Base-by-base conservation (phyloP, 805 yeast genomes). In the Blastobotrys mokoenaii region DNA sequence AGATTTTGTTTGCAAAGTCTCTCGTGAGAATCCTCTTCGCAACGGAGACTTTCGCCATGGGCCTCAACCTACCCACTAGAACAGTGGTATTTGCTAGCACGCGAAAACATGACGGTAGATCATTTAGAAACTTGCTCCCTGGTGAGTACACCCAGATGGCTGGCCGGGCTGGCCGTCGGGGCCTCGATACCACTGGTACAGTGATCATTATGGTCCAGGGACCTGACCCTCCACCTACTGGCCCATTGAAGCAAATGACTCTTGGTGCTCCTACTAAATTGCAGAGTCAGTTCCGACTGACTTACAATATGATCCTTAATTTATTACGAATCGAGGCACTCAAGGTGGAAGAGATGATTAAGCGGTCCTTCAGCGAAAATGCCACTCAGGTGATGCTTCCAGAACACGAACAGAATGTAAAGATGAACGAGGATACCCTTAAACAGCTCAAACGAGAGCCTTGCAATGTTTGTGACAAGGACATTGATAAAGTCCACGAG, bases 61-160 rank as follows among this genome's bases (percentile, higher is more conserved):
- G 98, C 11, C 74, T 93, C 61, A 93, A 93, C 61, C 70, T 93
- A 59, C 98, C 98, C 10, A 90, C 98, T 0, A 80, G 96, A 67
- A 93, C 98, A 0, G 98, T 93, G 31, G 89, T 90, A 0, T 93
- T 93, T 62, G 77, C 87, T 50, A 86, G 83, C 40, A 68, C 83
- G 41, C 70, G 90, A 53, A 93, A 93, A 59, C 96, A 90, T 62
- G 98, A 93, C 60, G 97, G 97, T 39, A 74, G 80, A 27, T 76
- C 76, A 0, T 79, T 86, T 64, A 74, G 98, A 64, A 77, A 82
- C 58, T 70, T 93, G 49, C 72, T 82, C 8, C 96, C 98, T 0
- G 98, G 98, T 45, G 98, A 93, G 62, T 93, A 90, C 61, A 93
- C 97, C 0, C 98, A 90, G 66, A 93, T 93, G 98, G 89, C 97